phyloP scores from a whole-genome alignment of 2,329 filamentous ascomycete species.

The Botrytis fragariae region DNA sequence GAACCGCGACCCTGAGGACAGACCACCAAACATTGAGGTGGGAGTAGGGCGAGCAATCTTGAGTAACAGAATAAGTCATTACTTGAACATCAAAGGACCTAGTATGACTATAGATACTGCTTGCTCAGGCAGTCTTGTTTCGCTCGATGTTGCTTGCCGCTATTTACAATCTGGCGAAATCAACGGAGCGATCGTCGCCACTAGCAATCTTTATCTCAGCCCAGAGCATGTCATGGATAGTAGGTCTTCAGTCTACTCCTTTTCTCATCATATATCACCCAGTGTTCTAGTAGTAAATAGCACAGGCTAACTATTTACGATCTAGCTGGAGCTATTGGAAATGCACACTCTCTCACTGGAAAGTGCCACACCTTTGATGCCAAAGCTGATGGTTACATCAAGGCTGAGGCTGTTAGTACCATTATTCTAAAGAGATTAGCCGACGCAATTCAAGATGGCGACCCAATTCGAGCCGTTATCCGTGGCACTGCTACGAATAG shows the following conservation, averaged over 20 bases:
- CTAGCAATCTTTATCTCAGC: conserved; percentile 32
- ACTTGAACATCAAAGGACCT: conserved; percentile 54
- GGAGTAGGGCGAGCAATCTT: conserved; percentile 37
- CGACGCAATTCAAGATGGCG: conserved; percentile 4
- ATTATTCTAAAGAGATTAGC: neutral
- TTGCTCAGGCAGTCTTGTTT: conserved; percentile 54
- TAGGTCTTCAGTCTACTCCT: too few relatives aligned
- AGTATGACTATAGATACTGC: conserved; percentile 59
- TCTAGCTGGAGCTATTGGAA: conserved; percentile 11
- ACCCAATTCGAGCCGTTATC: conserved; percentile 14
- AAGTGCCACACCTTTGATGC: conserved; percentile 14
- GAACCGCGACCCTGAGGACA: conserved; percentile 24
- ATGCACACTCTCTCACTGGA: conserved; percentile 13
- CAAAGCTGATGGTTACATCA: conserved; percentile 9
- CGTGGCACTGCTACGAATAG: conserved; percentile 2
- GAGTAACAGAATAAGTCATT: conserved; percentile 53
- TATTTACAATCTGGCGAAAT: conserved; percentile 40
- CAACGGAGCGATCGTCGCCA: conserved; percentile 35
- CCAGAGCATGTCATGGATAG: conserved; percentile 23
- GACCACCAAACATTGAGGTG: conserved; percentile 14
- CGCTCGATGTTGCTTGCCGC: conserved; percentile 45
- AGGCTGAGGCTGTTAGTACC: conserved; percentile 3
- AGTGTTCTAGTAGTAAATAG: too few relatives aligned
- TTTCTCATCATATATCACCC: too few relatives aligned
- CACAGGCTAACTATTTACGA: too few relatives aligned